Conservation (phyloP, 108 stramenopile genomes). For the Pseudonitzschia delicatissima region DNA sequence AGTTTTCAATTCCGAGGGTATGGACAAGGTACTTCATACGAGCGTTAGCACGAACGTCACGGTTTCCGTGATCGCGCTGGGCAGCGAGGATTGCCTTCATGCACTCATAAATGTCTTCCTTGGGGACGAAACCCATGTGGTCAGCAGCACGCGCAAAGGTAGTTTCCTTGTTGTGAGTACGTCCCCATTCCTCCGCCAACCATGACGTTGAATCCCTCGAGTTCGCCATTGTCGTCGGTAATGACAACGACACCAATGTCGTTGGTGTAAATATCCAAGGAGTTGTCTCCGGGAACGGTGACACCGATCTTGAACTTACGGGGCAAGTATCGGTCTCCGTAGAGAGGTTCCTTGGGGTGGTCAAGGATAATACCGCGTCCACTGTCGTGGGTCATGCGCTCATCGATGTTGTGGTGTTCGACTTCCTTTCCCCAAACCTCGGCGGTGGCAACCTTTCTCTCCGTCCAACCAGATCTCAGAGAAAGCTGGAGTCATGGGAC, state of each 20-base stretch:
- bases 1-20: conserved; percentile 93
- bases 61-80: conserved; percentile 97
- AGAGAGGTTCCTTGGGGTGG: conserved; percentile 87
- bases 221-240: conserved; percentile 61
- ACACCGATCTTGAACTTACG: conserved; percentile 99
- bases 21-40: conserved; percentile 99
- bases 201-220: conserved; percentile 93
- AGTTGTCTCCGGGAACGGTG: conserved; percentile 95
- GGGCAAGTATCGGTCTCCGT: conserved; percentile 95
- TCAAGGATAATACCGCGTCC: conserved; percentile 89
- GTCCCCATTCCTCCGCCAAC: conserved; percentile 98
- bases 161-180: conserved; percentile 95
- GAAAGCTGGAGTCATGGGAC: conserved; percentile 92
- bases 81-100: conserved; percentile 92
- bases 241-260: conserved; percentile 94
- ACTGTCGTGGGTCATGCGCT: conserved; percentile 68
- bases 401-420: conserved; percentile 70
- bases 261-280: conserved; percentile 96
- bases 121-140: conserved; percentile 92
- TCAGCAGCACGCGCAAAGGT: conserved; percentile 98
- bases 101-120: conserved; percentile 91
- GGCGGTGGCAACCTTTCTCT: conserved; percentile 90
- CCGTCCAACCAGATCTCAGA: conserved; percentile 95
- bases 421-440: conserved; percentile 90
- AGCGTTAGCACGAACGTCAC: conserved; percentile 96